Conservation (phyloP, 257 asterid genomes). For the Prunella vulgaris region DNA sequence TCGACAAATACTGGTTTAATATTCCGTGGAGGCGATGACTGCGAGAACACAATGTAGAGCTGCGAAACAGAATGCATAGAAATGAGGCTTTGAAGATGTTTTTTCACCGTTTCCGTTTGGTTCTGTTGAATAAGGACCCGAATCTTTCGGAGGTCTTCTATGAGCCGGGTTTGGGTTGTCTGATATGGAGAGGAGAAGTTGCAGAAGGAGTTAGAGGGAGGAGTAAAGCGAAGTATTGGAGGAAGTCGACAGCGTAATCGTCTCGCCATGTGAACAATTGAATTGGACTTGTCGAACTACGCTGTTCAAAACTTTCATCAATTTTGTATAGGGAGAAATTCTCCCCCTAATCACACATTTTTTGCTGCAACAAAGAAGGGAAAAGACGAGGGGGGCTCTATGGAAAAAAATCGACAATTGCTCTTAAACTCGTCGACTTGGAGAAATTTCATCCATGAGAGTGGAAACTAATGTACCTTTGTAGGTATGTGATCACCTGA, state of each 20-base stretch:
- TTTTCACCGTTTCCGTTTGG: conserved; percentile 52
- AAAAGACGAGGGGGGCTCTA: too few relatives aligned
- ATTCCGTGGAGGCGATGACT: conserved; percentile 31
- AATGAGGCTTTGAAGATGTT: conserved; percentile 36
- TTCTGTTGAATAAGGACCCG: conserved; percentile 47
- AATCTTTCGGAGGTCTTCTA: conserved; percentile 46
- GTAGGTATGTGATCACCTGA: too few relatives aligned
- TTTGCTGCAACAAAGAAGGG: too few relatives aligned
- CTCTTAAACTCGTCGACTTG: too few relatives aligned
- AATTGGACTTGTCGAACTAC: too few relatives aligned
- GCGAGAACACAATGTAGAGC: conserved; percentile 37
- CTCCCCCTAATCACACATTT: too few relatives aligned
- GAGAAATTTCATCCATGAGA: too few relatives aligned
- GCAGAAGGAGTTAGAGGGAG: conserved; percentile 21
- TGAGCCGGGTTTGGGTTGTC: conserved; percentile 15
- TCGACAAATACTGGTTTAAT: conserved; percentile 36
- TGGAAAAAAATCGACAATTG: too few relatives aligned
- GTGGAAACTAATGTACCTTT: too few relatives aligned
- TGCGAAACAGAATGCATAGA: conserved; percentile 40
- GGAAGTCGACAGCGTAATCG: conserved; percentile 27
- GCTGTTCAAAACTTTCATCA: neutral
- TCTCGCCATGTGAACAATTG: conserved; percentile 21
- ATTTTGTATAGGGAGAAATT: neutral
- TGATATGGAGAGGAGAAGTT: conserved; percentile 12
- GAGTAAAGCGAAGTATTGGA: conserved; percentile 3